A percentile compares a stretch with the other conserved stretches of the same genome.
Conservation (phyloP, 176 grass and related monocot genomes). For the Eragrostis nindensis region DNA sequence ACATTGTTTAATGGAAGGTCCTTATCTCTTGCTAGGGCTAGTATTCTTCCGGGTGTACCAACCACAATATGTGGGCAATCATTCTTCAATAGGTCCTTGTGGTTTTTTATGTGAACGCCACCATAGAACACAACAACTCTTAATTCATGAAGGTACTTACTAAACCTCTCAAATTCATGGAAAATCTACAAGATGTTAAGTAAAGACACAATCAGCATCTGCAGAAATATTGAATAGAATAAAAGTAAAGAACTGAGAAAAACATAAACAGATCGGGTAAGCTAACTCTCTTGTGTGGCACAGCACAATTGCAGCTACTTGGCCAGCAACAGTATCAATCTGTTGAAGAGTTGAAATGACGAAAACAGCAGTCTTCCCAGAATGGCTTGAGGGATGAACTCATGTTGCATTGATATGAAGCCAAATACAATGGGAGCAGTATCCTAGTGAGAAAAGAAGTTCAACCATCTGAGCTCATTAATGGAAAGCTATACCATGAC, state of each 20-base stretch:
- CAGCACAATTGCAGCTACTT: constrained; percentile 84
- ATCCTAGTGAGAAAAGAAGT: constrained; percentile 91
- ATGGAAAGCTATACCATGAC: constrained; percentile 85
- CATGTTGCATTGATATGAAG: constrained; percentile 96
- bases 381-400: constrained; percentile 99
- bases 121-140: constrained; percentile 99
- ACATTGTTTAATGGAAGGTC: constrained; percentile 97
- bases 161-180: constrained; percentile 98
- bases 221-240: background rate
- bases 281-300: constrained; percentile 95
- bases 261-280: constrained; percentile 62
- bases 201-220: background rate
- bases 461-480: constrained; percentile 74
- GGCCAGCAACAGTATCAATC: constrained; percentile 90
- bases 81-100: constrained; percentile 95
- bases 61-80: constrained; percentile 98
- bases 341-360: constrained; percentile 92
- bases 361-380: constrained; percentile 98
- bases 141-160: constrained; percentile 77
- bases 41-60: constrained; percentile 71
- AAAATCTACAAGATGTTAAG: constrained; percentile 61
- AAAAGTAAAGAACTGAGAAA: too few relatives aligned
- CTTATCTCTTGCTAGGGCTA: constrained; percentile 81
- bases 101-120: constrained; percentile 94
- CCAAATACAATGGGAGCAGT: constrained; percentile 88